A percentile compares a stretch with the other conserved stretches of the same genome.
Conservation (phyloP, 352 stramenopile genomes). For the Blastocystis sp. region DNA sequence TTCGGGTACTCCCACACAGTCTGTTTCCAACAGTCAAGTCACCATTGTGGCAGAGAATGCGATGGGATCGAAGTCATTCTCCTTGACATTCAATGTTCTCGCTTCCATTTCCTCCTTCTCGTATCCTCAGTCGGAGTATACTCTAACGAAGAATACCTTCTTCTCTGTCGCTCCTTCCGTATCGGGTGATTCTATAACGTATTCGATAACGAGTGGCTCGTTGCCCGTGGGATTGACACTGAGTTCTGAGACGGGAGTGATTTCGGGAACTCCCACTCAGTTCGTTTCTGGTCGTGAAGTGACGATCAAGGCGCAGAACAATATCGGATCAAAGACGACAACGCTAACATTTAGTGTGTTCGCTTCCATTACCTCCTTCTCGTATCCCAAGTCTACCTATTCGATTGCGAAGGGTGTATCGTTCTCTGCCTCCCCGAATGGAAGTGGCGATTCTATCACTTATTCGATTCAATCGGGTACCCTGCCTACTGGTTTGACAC, state of each 20-base stretch:
- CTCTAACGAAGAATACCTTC: background rate
- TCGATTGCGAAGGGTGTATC: background rate
- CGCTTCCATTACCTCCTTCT: background rate
- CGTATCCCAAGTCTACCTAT: background rate
- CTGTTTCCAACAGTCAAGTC: background rate
- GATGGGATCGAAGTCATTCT: background rate
- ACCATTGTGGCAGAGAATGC: background rate
- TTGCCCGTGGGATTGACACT: constrained; percentile 26
- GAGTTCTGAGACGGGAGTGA: background rate
- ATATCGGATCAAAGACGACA: background rate
- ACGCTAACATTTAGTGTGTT: background rate
- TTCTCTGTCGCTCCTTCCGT: background rate
- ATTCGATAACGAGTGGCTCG: background rate
- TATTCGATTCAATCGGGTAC: background rate
- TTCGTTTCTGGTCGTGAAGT: background rate
- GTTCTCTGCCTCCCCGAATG: background rate
- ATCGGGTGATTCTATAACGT: background rate
- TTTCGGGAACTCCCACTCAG: constrained; percentile 28
- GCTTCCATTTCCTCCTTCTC: background rate
- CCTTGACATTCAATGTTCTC: background rate
- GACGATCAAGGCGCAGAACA: background rate
- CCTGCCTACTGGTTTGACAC: constrained; percentile 17
- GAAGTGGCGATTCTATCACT: background rate
- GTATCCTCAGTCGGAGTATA: background rate
- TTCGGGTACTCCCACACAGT: background rate